These are phyloP conservation scores for Encephalitozoon romaleae DNA, from an alignment of 371 early-diverging fungal species.

Conservation along the genomic window DNA sequence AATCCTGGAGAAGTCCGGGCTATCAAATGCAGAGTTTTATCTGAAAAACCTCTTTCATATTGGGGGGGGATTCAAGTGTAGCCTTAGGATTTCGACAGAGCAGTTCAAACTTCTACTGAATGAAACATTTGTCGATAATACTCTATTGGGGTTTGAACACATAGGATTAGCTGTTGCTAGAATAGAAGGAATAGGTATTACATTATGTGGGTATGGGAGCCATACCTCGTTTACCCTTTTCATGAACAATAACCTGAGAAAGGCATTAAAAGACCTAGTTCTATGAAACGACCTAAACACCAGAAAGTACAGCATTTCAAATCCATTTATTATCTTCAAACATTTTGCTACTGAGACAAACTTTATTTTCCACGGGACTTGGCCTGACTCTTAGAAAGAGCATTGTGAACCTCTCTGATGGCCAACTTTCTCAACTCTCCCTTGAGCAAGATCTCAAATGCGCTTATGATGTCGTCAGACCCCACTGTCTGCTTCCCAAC, in stretches of 20 bases:
- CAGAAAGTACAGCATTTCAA: background rate
- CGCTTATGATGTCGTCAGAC: conserved; percentile 57
- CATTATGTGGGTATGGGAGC: conserved; percentile 18
- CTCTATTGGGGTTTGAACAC: background rate
- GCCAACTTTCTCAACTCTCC: conserved; percentile 59
- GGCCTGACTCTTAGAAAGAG: conserved; percentile 50
- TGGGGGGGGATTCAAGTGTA: background rate
- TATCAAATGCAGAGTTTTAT: conserved; percentile 14
- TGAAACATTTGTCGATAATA: background rate
- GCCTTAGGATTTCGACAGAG: background rate
- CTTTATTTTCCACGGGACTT: conserved; percentile 55
- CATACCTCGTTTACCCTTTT: background rate
- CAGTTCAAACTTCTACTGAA: conserved; percentile 18
- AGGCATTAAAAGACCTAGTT: conserved; percentile 10
- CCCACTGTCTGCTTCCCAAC: conserved; percentile 60
- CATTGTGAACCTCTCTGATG: conserved; percentile 56
- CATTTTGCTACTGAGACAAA: background rate
- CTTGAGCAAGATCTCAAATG: conserved; percentile 50
- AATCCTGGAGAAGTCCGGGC: background rate
- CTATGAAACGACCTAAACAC: background rate
- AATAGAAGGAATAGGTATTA: background rate
- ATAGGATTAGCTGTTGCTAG: background rate
- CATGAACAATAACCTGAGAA: conserved; percentile 26
- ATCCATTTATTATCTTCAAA: background rate
- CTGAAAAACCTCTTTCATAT: conserved; percentile 19